These are phyloP conservation scores for Hemisphaericaspora xylofermentans DNA, from an alignment of 1,139 yeast genomes.

Conservation along the genomic window DNA sequence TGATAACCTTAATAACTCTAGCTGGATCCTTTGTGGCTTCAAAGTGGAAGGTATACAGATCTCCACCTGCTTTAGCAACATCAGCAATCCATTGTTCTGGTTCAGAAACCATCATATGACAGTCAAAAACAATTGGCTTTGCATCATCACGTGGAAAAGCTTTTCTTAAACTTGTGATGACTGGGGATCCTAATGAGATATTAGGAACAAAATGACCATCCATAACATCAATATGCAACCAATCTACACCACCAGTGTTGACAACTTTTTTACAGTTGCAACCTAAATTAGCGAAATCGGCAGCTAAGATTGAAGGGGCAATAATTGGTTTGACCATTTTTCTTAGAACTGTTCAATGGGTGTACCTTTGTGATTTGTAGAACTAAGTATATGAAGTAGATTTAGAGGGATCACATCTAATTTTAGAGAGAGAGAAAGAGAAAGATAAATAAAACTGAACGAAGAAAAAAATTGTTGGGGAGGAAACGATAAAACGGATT, in stretches of 20 bases:
- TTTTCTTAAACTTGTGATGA: constrained; percentile 75
- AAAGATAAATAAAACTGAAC: no score
- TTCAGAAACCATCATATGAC: constrained; percentile 97
- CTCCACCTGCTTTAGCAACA: constrained; percentile 93
- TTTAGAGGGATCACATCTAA: no score
- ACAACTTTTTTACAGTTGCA: constrained; percentile 82
- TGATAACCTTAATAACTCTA: constrained; percentile 72
- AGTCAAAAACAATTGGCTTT: constrained; percentile 76
- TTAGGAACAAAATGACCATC: constrained; percentile 99
- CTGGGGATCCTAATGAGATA: constrained; percentile 89
- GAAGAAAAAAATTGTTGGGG: no score
- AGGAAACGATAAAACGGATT: no score
- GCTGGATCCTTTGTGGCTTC: constrained; percentile 87
- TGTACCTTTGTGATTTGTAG: no score
- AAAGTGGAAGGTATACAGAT: constrained; percentile 93
- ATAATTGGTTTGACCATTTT: constrained; percentile 75
- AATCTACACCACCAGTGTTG: constrained; percentile 71
- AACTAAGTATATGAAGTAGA: no score
- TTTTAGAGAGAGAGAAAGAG: no score
- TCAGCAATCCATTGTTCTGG: constrained; percentile 96
- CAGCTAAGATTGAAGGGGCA: constrained; percentile 97
- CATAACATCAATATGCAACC: constrained; percentile 98
- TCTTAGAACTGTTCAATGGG: neutral
- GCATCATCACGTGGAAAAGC: constrained; percentile 60
- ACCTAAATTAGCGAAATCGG: constrained; percentile 87